Evolutionary conservation across 2,329 filamentous ascomycete genomes (phyloP).

Genomic region (Fusarium coicis): DNA sequence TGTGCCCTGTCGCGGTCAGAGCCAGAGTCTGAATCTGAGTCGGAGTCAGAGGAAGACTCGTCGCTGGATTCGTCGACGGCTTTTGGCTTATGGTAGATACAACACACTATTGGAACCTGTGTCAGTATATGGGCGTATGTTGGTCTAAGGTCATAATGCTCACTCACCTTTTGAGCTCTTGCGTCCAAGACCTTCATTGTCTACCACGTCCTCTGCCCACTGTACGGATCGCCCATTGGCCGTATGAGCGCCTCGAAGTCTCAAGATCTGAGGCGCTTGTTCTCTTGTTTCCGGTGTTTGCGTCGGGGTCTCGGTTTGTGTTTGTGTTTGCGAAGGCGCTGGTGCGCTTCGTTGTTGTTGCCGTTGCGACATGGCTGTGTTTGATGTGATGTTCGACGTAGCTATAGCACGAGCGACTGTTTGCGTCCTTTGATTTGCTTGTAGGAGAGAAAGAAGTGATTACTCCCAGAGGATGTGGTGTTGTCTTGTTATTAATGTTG

Average conservation of each 20-base stretch:
- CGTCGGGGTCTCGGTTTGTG: conserved; percentile 47
- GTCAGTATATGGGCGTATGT: neutral
- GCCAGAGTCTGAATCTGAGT: conserved; percentile 62
- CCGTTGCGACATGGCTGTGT: conserved; percentile 48
- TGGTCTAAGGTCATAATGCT: conserved; percentile 21
- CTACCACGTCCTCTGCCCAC: conserved; percentile 93
- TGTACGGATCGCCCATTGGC: conserved; percentile 73
- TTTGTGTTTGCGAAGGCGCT: conserved; percentile 51
- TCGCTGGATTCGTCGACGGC: conserved; percentile 84
- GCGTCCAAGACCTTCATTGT: conserved; percentile 93
- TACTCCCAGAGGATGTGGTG: neutral
- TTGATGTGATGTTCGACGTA: neutral
- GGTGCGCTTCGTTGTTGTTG: conserved; percentile 44
- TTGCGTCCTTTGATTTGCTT: neutral
- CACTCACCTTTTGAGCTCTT: conserved; percentile 93
- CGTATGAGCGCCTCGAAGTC: conserved; percentile 61
- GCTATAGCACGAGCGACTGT: neutral
- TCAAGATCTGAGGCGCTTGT: conserved; percentile 56
- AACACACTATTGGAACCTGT: conserved; percentile 76
- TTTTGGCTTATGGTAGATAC: conserved; percentile 93
- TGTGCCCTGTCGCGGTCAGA: conserved; percentile 44
- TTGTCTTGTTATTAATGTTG: neutral
- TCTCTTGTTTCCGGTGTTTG: conserved; percentile 44
- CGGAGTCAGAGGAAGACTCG: conserved; percentile 69
- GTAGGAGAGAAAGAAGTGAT: neutral